Base-by-base conservation (phyloP, 129 eudicot genomes). In the Mikania micrantha region DNA sequence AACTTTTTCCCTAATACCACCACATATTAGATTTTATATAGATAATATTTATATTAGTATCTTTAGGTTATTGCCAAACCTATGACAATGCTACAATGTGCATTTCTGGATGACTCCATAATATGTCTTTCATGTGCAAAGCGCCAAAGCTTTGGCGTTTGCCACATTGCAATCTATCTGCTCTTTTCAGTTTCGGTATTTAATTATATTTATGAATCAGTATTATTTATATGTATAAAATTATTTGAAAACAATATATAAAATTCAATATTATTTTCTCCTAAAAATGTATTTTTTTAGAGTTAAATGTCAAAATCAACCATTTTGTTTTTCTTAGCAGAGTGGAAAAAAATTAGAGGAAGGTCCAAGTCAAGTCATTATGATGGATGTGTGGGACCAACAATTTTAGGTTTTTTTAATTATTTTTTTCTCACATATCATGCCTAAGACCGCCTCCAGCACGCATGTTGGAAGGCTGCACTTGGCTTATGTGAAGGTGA, bases 301-400 rank as follows among this genome's bases (percentile, higher is more conserved):
- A 53, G 6, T 27, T 56, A 13, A 24, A 44, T 12, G 64, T 73
- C 70, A 73, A 62, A 49, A 36, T 49, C 70, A 62, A 13, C 63
- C 54, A 47, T 72, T 25, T 61, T 72, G 62, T 61, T 36, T 35
- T 50, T 64, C 31, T 15, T 32, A 16, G 69, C 15, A 60, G 29
- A 22, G 38, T 49, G 70, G 52, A 64, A 42, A 48, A 38, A 25
- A 64, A 12, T 63, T 62, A 63, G 78, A 52, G 64, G 38, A 53
- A 38, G 7, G 77, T 73, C 71, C 7, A 21, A 49, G 42, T 73
- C 7, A 21, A 49, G 42, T 73, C 64, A 63, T n/a, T 48, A 44
- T 69, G 25, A 69, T 73, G 71, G 64, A 28, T 47, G 70, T 60
- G 71, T 73, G 64, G 78, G 71, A 35, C 71, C 65, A 63, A 35